Evolutionary conservation across 1,139 yeast genomes (phyloP).

Genomic region (Zygosaccharomyces pseudobailii): DNA sequence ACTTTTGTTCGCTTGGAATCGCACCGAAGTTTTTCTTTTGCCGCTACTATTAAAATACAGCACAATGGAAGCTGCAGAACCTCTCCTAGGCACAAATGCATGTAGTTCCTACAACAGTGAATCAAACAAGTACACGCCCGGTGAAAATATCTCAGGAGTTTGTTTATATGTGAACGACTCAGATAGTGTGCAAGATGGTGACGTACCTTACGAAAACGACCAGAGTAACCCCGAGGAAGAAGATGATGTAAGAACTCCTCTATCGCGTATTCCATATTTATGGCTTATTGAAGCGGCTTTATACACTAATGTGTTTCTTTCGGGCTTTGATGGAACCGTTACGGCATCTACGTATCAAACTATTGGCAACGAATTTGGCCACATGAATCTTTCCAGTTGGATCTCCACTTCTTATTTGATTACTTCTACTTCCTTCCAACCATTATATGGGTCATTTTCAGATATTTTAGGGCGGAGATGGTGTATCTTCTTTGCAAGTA

Average conservation of each 20-base stretch:
- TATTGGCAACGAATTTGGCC: conserved; percentile 53
- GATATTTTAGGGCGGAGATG: conserved; percentile 74
- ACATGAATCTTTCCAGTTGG: conserved; percentile 50
- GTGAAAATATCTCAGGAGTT: background rate
- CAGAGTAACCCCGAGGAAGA: background rate
- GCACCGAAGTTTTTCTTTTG: background rate
- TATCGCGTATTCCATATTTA: conserved; percentile 11
- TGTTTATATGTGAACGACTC: background rate
- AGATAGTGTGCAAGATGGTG: background rate
- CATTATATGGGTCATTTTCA: conserved; percentile 72
- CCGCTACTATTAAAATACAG: background rate
- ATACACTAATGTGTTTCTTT: conserved; percentile 39
- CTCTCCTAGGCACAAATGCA: background rate
- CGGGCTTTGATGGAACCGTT: conserved; percentile 54
- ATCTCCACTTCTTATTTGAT: conserved; percentile 54
- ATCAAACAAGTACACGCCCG: background rate
- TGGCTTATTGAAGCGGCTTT: conserved; percentile 18
- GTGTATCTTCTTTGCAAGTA: conserved; percentile 44
- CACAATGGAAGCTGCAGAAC: background rate
- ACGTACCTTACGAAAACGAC: background rate
- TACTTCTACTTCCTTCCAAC: conserved; percentile 59
- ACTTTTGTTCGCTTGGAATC: background rate
- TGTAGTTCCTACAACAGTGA: background rate
- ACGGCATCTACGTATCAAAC: conserved; percentile 52
- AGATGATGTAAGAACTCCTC: conserved; percentile 6